phyloP scores from a whole-genome alignment of 805 yeast genomes.

The Kazachstania taianensis region DNA sequence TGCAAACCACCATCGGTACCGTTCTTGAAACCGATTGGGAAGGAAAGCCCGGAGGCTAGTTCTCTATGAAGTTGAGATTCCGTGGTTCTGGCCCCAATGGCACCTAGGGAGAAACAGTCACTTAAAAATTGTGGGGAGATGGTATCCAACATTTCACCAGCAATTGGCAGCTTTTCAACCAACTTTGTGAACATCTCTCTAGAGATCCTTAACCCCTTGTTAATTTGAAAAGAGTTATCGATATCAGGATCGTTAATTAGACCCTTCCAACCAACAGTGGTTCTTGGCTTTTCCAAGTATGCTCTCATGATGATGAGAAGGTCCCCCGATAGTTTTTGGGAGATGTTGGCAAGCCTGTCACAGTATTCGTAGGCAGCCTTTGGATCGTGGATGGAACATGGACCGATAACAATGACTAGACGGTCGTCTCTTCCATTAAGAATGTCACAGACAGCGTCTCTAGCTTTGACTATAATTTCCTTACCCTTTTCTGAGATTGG shows the following conservation, averaged over 20 bases:
- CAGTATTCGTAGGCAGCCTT: conserved; percentile 87
- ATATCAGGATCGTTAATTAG: conserved; percentile 94
- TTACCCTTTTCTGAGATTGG: conserved; percentile 55
- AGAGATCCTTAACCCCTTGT: conserved; percentile 85
- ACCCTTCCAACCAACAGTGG: conserved; percentile 99
- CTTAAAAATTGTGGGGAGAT: conserved; percentile 93
- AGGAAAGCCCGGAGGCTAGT: conserved; percentile 89
- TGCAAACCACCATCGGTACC: conserved; percentile 95
- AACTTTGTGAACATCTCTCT: conserved; percentile 78
- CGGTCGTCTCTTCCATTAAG: conserved; percentile 80
- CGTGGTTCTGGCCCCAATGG: conserved; percentile 98
- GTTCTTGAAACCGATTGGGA: conserved; percentile 97
- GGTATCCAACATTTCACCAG: conserved; percentile 96
- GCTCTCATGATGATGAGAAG: conserved; percentile 92
- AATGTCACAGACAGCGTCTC: conserved; percentile 64
- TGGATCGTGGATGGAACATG: conserved; percentile 95
- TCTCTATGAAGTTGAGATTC: conserved; percentile 97
- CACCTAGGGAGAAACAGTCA: conserved; percentile 91
- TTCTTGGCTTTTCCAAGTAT: conserved; percentile 93
- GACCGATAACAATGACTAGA: conserved; percentile 83
- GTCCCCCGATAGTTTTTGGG: conserved; percentile 60
- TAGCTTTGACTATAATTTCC: conserved; percentile 58
- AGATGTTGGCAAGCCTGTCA: conserved; percentile 44
- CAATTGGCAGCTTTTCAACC: conserved; percentile 82
- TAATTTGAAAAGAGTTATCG: conserved; percentile 84